Percentiles rank a stretch among this genome's conserved stretches.
These are phyloP conservation scores for Solanum sejunctum DNA, from an alignment of 257 asterid genomes.

Conservation along the genomic window DNA sequence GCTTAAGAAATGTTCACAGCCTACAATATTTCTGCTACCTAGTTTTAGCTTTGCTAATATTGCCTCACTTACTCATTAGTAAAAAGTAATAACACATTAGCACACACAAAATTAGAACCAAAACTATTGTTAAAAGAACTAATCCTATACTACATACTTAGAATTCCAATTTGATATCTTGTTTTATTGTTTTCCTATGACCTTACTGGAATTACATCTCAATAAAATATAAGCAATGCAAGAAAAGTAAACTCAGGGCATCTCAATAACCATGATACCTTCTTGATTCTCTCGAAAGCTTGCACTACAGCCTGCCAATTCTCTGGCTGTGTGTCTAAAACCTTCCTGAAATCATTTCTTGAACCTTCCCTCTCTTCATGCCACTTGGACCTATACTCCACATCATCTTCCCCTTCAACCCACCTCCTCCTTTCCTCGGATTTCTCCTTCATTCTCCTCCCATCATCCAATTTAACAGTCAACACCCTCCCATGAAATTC, in stretches of 20 bases:
- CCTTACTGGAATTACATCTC: not conserved
- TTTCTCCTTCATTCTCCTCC: slow-evolving; percentile 51
- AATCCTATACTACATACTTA: not conserved
- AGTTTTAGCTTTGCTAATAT: not conserved
- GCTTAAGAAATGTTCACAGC: not conserved
- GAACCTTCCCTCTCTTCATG: slow-evolving; percentile 87
- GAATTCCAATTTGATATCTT: not conserved
- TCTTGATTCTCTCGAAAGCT: slow-evolving; percentile 83
- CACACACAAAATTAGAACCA: not conserved
- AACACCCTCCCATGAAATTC: slow-evolving; percentile 88
- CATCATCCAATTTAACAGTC: slow-evolving; percentile 88
- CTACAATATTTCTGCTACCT: not conserved
- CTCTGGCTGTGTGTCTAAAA: slow-evolving; percentile 77
- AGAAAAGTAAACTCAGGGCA: not conserved
- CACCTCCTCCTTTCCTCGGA: slow-evolving; percentile 37
- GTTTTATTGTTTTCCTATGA: not conserved
- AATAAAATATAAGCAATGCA: not conserved
- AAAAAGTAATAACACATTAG: not conserved
- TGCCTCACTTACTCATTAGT: not conserved
- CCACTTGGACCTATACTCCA: slow-evolving; percentile 60
- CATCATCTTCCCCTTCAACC: slow-evolving; percentile 44
- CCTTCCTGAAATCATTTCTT: slow-evolving; percentile 48
- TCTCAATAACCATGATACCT: slow-evolving; percentile 35
- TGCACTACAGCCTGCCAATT: slow-evolving; percentile 86
- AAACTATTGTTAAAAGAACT: not conserved